Base-by-base conservation (phyloP, 148 eudicot genomes). In the Hydrangea macrophylla region DNA sequence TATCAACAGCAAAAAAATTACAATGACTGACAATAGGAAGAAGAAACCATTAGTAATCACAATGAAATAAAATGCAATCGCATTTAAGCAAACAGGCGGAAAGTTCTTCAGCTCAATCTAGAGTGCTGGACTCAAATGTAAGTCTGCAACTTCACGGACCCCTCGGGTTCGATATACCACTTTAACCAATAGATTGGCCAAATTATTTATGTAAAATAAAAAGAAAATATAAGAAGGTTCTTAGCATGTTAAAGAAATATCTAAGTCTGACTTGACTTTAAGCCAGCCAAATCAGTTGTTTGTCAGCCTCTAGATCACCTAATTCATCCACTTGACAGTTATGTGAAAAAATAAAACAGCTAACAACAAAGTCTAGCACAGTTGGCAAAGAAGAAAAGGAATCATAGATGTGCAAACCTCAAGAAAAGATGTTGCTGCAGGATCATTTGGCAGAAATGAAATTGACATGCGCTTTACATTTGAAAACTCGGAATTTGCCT, bases 371-470 rank as follows among this genome's bases (percentile, higher is more conserved):
- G 11, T 37, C 69, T 20, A 23, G 23, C 24, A 13, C 7, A 55
- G 48, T 17, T 31, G 8, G 20, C 22, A 55, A 40, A 8, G 25
- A 48, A 13, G 23, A 33, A 60, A 8, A 56, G 58, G 55, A 64
- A 27, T n/a, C 9, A 17, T 26, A 23, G 65, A 60, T 57, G 27
- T 61, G 50, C 84, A 54, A 36, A 94, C 99, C 97, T 90, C 88
- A 45, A 94, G 88, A 72, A 88, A 85, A 69, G 84, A 80, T 60
- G 81, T 72, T 24, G 78, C 84, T 35, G 88, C 91, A 73, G 86
- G 89, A 83, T 94, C 99, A 84, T 86, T 94, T 10, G 97, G 97
- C 77, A 91, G 73, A 71, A 81, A 64, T 36, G 97, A 76, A 70
- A 85, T 55, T 55, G 82, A 71, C 55, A 80, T 78, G 10, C 99